Conservation (phyloP, 176 grass and related monocot species). For the Poa pratensis region DNA sequence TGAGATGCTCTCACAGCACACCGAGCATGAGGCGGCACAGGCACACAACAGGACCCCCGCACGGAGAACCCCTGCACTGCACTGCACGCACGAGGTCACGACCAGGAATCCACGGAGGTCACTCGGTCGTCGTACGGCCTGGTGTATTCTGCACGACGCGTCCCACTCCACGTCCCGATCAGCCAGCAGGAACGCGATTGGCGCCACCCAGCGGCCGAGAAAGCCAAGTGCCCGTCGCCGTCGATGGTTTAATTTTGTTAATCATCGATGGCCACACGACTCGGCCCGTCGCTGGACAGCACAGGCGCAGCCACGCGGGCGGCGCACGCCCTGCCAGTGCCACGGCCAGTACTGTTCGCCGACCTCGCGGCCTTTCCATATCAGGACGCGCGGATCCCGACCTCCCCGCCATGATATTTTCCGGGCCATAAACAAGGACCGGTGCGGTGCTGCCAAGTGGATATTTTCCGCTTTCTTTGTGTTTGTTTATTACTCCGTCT, state of each 20-base stretch:
- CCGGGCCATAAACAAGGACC: conserved; percentile 15
- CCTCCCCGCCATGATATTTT: background rate
- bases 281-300: too few relatives aligned
- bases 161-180: conserved; percentile 1
- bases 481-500: too few relatives aligned
- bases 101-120: background rate
- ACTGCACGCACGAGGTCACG: background rate
- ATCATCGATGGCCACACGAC: too few relatives aligned
- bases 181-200: background rate
- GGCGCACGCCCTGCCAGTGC: background rate
- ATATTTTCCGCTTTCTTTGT: too few relatives aligned
- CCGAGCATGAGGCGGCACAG: too few relatives aligned
- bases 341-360: conserved; percentile 24
- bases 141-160: background rate
- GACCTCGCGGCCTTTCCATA: background rate
- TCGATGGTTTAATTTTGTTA: too few relatives aligned
- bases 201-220: too few relatives aligned
- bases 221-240: background rate
- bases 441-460: conserved; percentile 2
- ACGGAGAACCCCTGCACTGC: too few relatives aligned
- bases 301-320: too few relatives aligned
- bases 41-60: too few relatives aligned
- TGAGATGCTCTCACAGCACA: too few relatives aligned
- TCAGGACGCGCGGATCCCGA: background rate
- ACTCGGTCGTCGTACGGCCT: background rate